Evolutionary conservation across 352 stramenopile genomes (phyloP).

Genomic region (Phytophthora multivora): DNA sequence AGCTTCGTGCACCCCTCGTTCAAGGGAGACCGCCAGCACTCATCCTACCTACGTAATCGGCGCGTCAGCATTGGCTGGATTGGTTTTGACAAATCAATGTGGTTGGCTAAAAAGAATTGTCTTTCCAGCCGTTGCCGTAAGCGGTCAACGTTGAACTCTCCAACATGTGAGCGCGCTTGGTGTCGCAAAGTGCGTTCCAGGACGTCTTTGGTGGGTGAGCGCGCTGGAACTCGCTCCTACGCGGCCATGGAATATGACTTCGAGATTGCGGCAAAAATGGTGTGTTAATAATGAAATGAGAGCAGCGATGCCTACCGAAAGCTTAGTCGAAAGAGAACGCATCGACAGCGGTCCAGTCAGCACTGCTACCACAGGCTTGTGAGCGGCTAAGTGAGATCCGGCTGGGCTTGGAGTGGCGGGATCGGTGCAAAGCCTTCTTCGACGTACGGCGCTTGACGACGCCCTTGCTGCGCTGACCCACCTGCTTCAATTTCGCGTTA

Average conservation of each 20-base stretch:
- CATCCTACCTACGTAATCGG: slow-evolving; percentile 14
- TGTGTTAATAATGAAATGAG: slow-evolving; percentile 12
- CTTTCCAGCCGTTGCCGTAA: slow-evolving; percentile 1
- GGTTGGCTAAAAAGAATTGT: slow-evolving; percentile 11
- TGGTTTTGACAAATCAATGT: not conserved
- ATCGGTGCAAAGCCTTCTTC: slow-evolving; percentile 21
- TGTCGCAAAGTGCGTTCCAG: slow-evolving; percentile 7
- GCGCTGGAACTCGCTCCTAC: not conserved
- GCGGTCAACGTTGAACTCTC: not conserved
- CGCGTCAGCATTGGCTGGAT: slow-evolving; percentile 20
- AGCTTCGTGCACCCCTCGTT: slow-evolving; percentile 28
- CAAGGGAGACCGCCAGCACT: slow-evolving; percentile 5
- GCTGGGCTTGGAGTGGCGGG: slow-evolving; percentile 20
- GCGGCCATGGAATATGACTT: not conserved
- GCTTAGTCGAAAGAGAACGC: slow-evolving; percentile 50
- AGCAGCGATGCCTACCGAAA: not conserved
- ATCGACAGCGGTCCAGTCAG: slow-evolving; percentile 45
- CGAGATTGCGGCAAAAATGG: slow-evolving; percentile 3
- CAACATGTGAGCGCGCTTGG: slow-evolving; percentile 6
- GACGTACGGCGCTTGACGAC: slow-evolving; percentile 20
- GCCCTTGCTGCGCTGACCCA: slow-evolving; percentile 11
- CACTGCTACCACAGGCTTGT: slow-evolving; percentile 13
- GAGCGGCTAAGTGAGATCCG: slow-evolving; percentile 25
- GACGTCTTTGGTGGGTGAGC: slow-evolving; percentile 1
- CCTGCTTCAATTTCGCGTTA: slow-evolving; percentile 18